A percentile compares a stretch with the other conserved stretches of the same genome.
These are phyloP conservation scores for Phytophthora crassamura DNA, from an alignment of 352 stramenopile species.

Conservation along the genomic window DNA sequence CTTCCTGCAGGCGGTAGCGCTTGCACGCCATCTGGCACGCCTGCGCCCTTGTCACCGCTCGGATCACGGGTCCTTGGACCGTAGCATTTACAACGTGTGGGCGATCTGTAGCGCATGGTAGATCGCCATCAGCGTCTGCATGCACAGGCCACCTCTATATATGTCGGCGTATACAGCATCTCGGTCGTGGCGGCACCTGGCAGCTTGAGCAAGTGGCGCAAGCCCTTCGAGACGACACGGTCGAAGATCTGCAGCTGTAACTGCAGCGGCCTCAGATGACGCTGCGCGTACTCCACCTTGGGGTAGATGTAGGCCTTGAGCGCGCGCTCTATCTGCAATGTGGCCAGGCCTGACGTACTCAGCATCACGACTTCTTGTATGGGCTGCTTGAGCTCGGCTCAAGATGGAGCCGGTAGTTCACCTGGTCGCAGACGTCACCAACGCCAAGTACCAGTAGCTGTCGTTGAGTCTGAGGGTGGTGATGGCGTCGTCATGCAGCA, in stretches of 20 bases:
- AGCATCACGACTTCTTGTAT: constrained; percentile 2
- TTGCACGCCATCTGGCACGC: constrained; percentile 9
- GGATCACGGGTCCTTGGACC: constrained; percentile 7
- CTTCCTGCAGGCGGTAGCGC: constrained; percentile 7
- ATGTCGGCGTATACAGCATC: too few species aligned
- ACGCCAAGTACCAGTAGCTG: constrained; percentile 6
- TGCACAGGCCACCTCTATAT: too few species aligned
- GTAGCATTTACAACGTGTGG: constrained; percentile 27
- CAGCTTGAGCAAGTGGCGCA: too few species aligned
- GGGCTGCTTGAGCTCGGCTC: constrained; percentile 4
- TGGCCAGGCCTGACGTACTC: constrained; percentile 4
- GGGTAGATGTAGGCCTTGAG: constrained; percentile 32
- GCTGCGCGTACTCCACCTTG: constrained; percentile 12
- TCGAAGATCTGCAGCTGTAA: too few species aligned
- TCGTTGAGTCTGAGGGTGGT: background rate
- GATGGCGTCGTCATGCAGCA: background rate
- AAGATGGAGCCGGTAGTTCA: constrained; percentile 1
- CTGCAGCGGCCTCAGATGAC: too few species aligned
- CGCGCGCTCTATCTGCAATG: constrained; percentile 14
- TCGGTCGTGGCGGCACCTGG: too few species aligned
- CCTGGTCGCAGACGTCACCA: constrained; percentile 20
- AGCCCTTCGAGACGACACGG: too few species aligned
- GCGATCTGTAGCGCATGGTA: constrained; percentile 19
- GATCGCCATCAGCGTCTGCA: constrained; percentile 21
- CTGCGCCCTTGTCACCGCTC: constrained; percentile 4